These are phyloP conservation scores for Trichoderma guizhouense DNA, from an alignment of 2,329 filamentous ascomycete genomes.

Conservation along the genomic window DNA sequence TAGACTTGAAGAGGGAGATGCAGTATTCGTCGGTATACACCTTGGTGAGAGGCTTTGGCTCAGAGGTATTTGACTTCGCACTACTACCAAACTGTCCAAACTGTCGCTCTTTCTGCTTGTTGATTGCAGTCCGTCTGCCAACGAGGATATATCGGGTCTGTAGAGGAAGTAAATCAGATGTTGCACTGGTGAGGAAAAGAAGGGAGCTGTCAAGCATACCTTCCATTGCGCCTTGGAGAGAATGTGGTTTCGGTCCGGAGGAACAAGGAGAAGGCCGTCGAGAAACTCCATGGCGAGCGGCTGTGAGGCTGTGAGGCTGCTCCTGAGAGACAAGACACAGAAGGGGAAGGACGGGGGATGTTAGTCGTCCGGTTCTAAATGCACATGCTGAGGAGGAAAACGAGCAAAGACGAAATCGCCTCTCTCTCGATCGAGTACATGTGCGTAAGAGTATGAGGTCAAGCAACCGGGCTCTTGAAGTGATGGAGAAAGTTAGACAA, in stretches of 20 bases:
- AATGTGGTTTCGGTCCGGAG: slow-evolving; percentile 50
- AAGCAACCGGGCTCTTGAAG: background rate
- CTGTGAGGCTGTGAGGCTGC: slow-evolving; percentile 1
- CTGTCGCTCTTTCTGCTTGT: slow-evolving; percentile 33
- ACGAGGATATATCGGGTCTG: slow-evolving; percentile 60
- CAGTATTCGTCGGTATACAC: slow-evolving; percentile 42
- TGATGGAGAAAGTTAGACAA: background rate
- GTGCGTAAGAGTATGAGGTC: background rate
- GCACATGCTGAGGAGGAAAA: slow-evolving; percentile 20
- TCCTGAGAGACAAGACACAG: background rate
- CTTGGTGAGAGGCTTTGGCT: slow-evolving; percentile 36
- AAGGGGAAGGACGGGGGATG: background rate
- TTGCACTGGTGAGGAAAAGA: background rate
- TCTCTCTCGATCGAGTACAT: slow-evolving; percentile 6
- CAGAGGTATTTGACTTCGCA: slow-evolving; percentile 38
- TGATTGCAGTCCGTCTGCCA: slow-evolving; percentile 36
- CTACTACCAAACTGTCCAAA: slow-evolving; percentile 36
- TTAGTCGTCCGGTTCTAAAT: slow-evolving; percentile 5
- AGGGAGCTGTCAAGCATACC: slow-evolving; percentile 34
- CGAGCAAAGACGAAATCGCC: slow-evolving; percentile 16
- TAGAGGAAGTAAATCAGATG: background rate
- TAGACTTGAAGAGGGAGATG: slow-evolving; percentile 55
- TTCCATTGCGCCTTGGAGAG: slow-evolving; percentile 52
- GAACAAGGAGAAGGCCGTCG: slow-evolving; percentile 48
- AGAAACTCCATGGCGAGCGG: slow-evolving; percentile 35